Conservation (phyloP, 2,329 filamentous ascomycete genomes). For the Aspergillus sp. region DNA sequence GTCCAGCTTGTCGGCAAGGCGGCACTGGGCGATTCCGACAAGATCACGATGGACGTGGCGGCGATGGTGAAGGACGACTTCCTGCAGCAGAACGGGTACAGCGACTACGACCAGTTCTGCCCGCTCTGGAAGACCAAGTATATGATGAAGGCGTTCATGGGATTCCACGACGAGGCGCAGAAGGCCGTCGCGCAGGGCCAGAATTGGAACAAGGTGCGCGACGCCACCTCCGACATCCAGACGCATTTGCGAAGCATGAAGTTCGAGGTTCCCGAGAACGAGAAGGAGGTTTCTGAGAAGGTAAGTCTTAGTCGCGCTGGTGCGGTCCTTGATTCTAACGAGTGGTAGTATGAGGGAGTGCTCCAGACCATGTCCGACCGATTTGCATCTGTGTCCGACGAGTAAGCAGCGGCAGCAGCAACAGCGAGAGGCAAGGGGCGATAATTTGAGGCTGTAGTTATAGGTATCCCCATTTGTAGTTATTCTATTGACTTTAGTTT, state of each 20-base stretch:
- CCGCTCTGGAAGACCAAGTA: conserved; percentile 99
- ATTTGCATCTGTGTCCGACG: conserved; percentile 91
- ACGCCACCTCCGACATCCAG: conserved; percentile 81
- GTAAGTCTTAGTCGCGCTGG: conserved; percentile 38
- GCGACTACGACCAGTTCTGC: conserved; percentile 98
- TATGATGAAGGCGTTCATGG: conserved; percentile 99
- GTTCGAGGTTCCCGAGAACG: conserved; percentile 83
- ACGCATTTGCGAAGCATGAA: conserved; percentile 81
- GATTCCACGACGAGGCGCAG: conserved; percentile 93
- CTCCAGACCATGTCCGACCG: conserved; percentile 91
- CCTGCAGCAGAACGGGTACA: conserved; percentile 97
- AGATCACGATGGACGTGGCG: conserved; percentile 93
- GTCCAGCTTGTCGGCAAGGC: conserved; percentile 98
- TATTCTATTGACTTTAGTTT: conserved; percentile 13
- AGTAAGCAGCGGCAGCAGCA: conserved; percentile 48
- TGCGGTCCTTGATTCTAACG: conserved; percentile 31
- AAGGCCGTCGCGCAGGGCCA: conserved; percentile 89
- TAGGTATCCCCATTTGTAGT: conserved; percentile 29
- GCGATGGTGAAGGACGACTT: conserved; percentile 95
- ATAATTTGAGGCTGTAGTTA: conserved; percentile 16
- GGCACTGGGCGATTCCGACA: conserved; percentile 89
- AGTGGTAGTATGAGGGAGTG: conserved; percentile 72
- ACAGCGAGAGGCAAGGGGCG: conserved; percentile 1
- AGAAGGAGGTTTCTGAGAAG: conserved; percentile 76
- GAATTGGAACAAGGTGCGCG: conserved; percentile 85